Percentiles rank a stretch among this genome's conserved stretches.
phyloP scores from a whole-genome alignment of 225 moss, liverwort and hornwort genomes.

The Polytrichum commune region DNA sequence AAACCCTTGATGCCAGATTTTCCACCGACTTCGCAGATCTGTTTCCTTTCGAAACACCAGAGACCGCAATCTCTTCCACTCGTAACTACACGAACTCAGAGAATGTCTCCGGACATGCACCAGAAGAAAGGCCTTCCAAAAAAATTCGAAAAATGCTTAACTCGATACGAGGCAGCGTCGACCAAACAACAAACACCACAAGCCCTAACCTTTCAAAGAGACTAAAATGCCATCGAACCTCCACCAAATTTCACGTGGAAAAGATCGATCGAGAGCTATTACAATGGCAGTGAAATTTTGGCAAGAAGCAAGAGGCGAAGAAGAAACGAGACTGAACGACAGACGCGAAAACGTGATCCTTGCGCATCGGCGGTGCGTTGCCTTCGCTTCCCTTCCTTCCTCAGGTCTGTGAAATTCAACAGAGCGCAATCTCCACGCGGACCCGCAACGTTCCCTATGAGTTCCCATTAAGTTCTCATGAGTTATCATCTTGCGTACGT shows the following conservation, averaged over 20 bases:
- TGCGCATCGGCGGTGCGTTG: too few species aligned
- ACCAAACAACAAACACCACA: neutral
- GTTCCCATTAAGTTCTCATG: too few species aligned
- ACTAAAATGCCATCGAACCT: neutral
- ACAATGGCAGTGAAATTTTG: neutral
- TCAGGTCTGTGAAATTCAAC: neutral
- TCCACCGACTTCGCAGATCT: too few species aligned
- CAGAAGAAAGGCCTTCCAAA: neutral
- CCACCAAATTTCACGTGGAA: neutral
- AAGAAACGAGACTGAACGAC: neutral
- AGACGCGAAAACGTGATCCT: neutral
- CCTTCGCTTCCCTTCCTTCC: neutral
- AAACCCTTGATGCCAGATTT: neutral
- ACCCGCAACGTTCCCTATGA: neutral
- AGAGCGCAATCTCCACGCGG: neutral
- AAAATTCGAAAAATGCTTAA: neutral
- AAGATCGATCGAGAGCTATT: neutral
- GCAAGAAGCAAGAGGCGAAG: neutral
- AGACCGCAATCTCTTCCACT: neutral
- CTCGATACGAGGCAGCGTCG: neutral
- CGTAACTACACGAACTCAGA: neutral
- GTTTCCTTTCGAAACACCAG: neutral
- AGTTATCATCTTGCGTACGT: too few species aligned
- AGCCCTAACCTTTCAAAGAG: neutral
- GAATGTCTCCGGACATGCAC: too few species aligned